phyloP scores from a whole-genome alignment of 768 basidiomycete species.

The Serendipita sp. region DNA sequence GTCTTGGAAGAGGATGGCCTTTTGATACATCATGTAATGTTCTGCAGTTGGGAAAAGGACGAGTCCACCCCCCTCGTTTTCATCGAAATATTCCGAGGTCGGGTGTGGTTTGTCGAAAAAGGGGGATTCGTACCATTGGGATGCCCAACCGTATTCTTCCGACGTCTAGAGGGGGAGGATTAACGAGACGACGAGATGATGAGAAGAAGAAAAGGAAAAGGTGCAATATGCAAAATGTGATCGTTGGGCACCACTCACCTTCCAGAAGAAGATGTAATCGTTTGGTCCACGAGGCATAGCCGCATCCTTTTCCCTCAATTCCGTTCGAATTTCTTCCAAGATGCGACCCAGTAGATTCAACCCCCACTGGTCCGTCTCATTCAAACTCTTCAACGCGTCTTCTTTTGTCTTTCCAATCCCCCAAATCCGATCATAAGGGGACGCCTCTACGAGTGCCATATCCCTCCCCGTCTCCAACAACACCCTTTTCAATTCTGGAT shows the following conservation, averaged over 20 bases:
- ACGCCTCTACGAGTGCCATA: conserved; percentile 55
- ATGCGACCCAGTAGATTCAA: conserved; percentile 38
- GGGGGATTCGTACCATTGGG: conserved; percentile 28
- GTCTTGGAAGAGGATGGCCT: conserved; percentile 41
- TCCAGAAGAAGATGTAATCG: conserved; percentile 18
- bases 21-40: conserved; percentile 52
- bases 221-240: no score
- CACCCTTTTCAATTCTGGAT: conserved; percentile 24
- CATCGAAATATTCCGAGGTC: no score
- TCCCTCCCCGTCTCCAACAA: conserved; percentile 34
- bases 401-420: conserved; percentile 40
- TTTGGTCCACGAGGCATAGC: not conserved
- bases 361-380: conserved; percentile 32
- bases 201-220: no score
- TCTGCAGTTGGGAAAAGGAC: conserved; percentile 34
- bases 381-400: conserved; percentile 22
- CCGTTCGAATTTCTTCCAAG: conserved; percentile 25
- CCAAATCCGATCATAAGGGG: conserved; percentile 46
- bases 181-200: no score
- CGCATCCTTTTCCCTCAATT: conserved; percentile 19
- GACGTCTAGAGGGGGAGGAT: conserved; percentile 8
- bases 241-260: not conserved
- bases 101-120: conserved; percentile 22
- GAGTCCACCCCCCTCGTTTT: conserved; percentile 18
- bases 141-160: conserved; percentile 14